Conservation (phyloP, 2,329 filamentous ascomycete species). For the Lachnellula willkommii region DNA sequence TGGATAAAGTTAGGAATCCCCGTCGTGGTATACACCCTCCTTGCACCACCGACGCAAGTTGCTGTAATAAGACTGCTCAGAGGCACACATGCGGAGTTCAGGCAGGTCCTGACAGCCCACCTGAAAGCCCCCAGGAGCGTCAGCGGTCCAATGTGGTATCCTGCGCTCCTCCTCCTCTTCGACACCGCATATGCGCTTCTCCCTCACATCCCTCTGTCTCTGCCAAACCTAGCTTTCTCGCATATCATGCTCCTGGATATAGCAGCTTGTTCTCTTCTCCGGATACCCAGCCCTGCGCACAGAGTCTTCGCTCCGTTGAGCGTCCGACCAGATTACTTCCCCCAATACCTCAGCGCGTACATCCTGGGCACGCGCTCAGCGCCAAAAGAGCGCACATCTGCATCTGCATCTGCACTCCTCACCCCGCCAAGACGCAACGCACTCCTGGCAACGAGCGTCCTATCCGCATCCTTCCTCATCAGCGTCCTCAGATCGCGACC, state of each 20-base stretch:
- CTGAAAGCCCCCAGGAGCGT: background rate
- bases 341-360: conserved; percentile 5
- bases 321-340: background rate
- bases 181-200: background rate
- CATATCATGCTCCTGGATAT: background rate
- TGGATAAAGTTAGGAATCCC: conserved; percentile 5
- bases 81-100: background rate
- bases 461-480: background rate
- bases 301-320: background rate
- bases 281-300: background rate
- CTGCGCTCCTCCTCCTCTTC: conserved; percentile 1
- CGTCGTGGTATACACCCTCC: conserved; percentile 2
- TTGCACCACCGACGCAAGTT: conserved; percentile 1
- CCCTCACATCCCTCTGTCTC: background rate
- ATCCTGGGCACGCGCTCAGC: background rate
- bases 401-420: background rate
- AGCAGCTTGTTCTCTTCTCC: background rate
- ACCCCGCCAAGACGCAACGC: background rate
- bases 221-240: background rate
- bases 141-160: conserved; percentile 5
- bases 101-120: background rate
- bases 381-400: background rate
- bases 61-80: conserved; percentile 1
- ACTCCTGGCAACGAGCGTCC: background rate
- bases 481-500: background rate